Evolutionary conservation across 768 basidiomycete genomes (phyloP).

Genomic region (Panaeolus cyanescens): DNA sequence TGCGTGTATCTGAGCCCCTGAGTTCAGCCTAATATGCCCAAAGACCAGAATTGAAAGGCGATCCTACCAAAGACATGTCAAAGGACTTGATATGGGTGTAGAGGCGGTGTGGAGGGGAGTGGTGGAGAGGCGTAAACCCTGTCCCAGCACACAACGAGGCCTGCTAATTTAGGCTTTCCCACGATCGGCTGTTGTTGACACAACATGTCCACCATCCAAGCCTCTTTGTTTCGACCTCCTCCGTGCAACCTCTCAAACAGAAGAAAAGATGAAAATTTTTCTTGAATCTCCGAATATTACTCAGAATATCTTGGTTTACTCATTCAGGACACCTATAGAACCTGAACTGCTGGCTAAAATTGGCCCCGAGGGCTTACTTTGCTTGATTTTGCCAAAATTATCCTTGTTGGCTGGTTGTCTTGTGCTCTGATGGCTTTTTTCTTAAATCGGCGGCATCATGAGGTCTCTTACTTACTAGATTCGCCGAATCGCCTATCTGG

Average conservation of each 20-base stretch:
- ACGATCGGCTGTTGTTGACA: neutral
- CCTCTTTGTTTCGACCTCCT: neutral
- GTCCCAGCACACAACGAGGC: neutral
- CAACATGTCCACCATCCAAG: neutral
- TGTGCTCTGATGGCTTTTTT: neutral
- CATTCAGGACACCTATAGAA: neutral
- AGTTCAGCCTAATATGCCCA: neutral
- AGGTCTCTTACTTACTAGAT: neutral
- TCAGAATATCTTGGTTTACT: neutral
- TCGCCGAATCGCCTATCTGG: neutral
- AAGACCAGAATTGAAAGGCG: neutral
- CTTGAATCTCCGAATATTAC: neutral
- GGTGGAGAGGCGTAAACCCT: neutral
- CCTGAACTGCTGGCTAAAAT: neutral
- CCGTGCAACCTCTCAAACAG: neutral
- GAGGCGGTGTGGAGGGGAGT: neutral
- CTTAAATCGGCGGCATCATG: neutral
- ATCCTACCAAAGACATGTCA: conserved; percentile 6
- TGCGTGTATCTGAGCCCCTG: conserved; percentile 66
- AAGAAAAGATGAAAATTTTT: neutral
- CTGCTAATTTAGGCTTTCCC: conserved; percentile 2
- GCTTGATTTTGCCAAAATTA: neutral
- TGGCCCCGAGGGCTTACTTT: neutral
- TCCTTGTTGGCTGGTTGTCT: neutral
- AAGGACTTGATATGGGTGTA: neutral